Evolutionary conservation across 352 stramenopile genomes (phyloP).

Genomic region (Aphanomyces stellatus): DNA sequence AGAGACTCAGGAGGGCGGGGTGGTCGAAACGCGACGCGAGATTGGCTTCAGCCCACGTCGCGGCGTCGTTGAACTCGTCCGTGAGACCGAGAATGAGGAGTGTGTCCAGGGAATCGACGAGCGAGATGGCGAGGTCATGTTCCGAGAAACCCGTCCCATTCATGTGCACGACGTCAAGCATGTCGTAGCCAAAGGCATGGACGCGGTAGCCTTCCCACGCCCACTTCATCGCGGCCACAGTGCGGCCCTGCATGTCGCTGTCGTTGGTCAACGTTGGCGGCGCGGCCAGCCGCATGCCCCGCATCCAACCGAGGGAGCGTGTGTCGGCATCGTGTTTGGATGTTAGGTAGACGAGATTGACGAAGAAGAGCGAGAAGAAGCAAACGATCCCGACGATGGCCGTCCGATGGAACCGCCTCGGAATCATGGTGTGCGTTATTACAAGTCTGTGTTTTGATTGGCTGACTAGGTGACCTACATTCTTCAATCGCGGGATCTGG

Average conservation of each 20-base stretch:
- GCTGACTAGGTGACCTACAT: no score
- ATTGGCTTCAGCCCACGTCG: constrained; percentile 50
- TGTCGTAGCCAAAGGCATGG: constrained; percentile 61
- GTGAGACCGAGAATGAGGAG: constrained; percentile 69
- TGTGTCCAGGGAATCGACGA: constrained; percentile 73
- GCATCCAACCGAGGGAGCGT: not conserved
- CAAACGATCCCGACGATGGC: not conserved
- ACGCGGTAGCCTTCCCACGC: constrained; percentile 69
- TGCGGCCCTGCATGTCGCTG: constrained; percentile 1
- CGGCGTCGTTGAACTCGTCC: constrained; percentile 63
- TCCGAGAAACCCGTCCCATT: constrained; percentile 41
- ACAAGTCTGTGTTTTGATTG: not conserved
- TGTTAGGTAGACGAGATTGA: not conserved
- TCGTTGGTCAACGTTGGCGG: not conserved
- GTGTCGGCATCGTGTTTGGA: not conserved
- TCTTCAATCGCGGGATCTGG: no score
- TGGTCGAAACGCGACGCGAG: constrained; percentile 63
- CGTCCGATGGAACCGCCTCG: not conserved
- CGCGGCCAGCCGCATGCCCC: not conserved
- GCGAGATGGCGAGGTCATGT: constrained; percentile 60
- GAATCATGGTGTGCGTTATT: not conserved
- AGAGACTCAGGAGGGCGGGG: constrained; percentile 54
- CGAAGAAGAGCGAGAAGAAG: not conserved
- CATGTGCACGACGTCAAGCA: constrained; percentile 55
- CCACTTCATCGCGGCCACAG: constrained; percentile 59